phyloP scores from a whole-genome alignment of 345 rosid genomes.

The Pseudoturritis turrita region DNA sequence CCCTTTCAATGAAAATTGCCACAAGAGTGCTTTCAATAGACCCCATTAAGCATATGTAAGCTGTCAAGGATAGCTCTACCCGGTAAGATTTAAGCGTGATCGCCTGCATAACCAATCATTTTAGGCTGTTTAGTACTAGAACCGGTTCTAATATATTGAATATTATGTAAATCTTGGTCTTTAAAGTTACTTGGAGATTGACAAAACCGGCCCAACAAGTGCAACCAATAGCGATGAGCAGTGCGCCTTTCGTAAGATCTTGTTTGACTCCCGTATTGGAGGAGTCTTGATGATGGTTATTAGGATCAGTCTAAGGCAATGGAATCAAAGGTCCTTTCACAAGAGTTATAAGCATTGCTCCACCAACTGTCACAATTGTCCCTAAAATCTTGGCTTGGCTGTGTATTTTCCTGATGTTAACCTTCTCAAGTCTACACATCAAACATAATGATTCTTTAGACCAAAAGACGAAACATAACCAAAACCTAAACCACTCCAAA shows the following conservation, averaged over 20 bases:
- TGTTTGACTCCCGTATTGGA: conserved; percentile 22
- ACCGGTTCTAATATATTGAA: neutral
- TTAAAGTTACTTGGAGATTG: conserved; percentile 54
- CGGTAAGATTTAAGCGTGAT: conserved; percentile 70
- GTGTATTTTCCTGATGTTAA: conserved; percentile 45
- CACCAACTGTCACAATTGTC: conserved; percentile 77
- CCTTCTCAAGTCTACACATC: conserved; percentile 62
- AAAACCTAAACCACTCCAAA: neutral
- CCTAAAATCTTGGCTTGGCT: conserved; percentile 88
- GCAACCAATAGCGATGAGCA: conserved; percentile 47
- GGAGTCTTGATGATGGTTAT: conserved; percentile 15
- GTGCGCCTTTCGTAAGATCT: conserved; percentile 58
- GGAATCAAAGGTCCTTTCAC: conserved; percentile 53
- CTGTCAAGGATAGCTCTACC: conserved; percentile 72
- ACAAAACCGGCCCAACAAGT: conserved; percentile 58
- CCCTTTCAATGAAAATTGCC: conserved; percentile 49
- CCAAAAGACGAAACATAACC: neutral
- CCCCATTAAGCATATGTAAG: conserved; percentile 67
- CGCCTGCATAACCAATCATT: conserved; percentile 36
- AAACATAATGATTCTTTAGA: neutral
- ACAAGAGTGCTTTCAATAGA: conserved; percentile 53
- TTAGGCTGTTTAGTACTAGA: neutral
- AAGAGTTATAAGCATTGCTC: conserved; percentile 86
- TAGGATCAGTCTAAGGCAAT: conserved; percentile 63
- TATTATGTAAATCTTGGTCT: neutral